Evolutionary conservation across 2,329 filamentous ascomycete species (phyloP).

Genomic region (Aspergillus udagawae): DNA sequence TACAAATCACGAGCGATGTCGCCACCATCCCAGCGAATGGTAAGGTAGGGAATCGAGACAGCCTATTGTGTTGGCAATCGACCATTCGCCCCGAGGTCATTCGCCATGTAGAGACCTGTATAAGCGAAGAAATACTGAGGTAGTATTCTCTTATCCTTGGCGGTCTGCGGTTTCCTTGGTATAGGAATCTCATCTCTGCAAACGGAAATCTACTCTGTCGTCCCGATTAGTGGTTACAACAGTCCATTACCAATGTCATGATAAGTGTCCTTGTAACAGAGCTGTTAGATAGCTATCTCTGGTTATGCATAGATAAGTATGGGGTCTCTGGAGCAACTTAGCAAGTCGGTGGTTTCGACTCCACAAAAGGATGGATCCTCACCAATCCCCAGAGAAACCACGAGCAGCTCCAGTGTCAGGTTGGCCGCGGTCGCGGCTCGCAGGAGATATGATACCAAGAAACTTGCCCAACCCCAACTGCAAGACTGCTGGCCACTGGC

Average conservation of each 20-base stretch:
- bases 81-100: not conserved
- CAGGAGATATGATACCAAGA: not conserved
- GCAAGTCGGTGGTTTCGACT: not conserved
- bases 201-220: not conserved
- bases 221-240: not conserved
- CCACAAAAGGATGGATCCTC: not conserved
- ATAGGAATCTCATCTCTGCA: not conserved
- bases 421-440: not conserved
- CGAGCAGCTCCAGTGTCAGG: not conserved
- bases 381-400: not conserved
- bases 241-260: not conserved
- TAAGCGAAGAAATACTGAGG: not conserved
- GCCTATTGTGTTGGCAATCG: not conserved
- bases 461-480: too few relatives aligned
- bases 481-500: too few relatives aligned
- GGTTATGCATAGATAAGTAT: not conserved
- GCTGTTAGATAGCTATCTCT: not conserved
- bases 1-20: not conserved
- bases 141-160: not conserved
- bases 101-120: not conserved
- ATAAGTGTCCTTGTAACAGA: not conserved
- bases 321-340: not conserved
- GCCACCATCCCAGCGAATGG: not conserved
- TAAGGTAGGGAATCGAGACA: not conserved
- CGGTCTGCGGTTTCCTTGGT: not conserved